phyloP scores from a whole-genome alignment of 345 rosid genomes.

The Lumnitzera racemosa region DNA sequence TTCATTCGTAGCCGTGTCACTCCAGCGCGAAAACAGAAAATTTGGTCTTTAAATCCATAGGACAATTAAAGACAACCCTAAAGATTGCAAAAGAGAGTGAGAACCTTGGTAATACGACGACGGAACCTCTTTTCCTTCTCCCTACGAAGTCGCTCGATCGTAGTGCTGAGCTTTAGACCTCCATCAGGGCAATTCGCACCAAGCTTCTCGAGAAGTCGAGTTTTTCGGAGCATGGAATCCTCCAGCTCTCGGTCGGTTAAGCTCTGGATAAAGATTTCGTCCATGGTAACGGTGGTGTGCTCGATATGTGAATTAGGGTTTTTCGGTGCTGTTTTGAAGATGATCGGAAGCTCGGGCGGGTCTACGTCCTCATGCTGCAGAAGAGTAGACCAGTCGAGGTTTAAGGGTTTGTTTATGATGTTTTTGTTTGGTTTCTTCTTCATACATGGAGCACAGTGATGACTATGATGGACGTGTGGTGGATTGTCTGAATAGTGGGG shows the following conservation, averaged over 20 bases:
- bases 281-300: neutral
- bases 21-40: no score
- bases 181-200: constrained; percentile 29
- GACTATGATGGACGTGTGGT: no score
- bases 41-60: no score
- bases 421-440: neutral
- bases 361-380: neutral
- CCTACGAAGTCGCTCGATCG: constrained; percentile 24
- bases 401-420: neutral
- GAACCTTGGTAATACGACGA: constrained; percentile 23
- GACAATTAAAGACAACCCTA: no score
- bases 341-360: constrained; percentile 6
- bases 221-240: constrained; percentile 21
- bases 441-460: constrained; percentile 1
- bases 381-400: constrained; percentile 8
- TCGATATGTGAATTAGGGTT: neutral
- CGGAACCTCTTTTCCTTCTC: constrained; percentile 43
- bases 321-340: neutral
- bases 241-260: constrained; percentile 36
- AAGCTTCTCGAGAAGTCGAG: neutral
- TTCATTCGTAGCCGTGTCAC: no score
- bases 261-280: constrained; percentile 18
- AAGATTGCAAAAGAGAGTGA: neutral
- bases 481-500: no score
- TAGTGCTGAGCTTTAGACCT: constrained; percentile 37